These are phyloP conservation scores for Cercospora brassicicola DNA, from an alignment of 2,329 filamentous ascomycete species.

Conservation along the genomic window DNA sequence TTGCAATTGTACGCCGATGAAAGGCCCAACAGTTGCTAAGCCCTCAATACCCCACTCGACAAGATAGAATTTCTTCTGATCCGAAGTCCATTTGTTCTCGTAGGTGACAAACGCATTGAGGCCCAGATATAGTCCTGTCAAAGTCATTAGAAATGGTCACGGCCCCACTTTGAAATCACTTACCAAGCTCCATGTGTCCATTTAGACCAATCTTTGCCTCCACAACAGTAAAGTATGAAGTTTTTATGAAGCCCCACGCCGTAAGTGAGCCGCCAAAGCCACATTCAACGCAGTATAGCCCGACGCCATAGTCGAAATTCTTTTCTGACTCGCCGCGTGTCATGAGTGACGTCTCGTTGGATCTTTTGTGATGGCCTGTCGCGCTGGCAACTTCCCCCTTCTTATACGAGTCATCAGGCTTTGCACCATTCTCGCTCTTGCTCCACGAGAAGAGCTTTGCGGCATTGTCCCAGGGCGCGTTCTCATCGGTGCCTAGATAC, in stretches of 20 bases:
- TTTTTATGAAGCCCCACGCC: too few species aligned
- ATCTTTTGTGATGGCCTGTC: conserved; percentile 1
- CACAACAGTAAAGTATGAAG: too few species aligned
- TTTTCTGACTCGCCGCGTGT: neutral
- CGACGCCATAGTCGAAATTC: too few species aligned
- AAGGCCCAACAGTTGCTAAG: conserved; percentile 7
- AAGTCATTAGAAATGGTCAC: too few species aligned
- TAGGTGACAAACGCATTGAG: too few species aligned
- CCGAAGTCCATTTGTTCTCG: neutral
- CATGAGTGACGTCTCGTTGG: conserved; percentile 2
- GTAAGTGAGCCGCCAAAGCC: too few species aligned
- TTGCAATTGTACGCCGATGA: conserved; percentile 4
- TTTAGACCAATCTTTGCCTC: too few species aligned
- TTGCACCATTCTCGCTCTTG: conserved; percentile 1
- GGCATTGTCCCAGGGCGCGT: conserved; percentile 13
- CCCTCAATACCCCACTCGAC: neutral
- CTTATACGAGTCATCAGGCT: conserved; percentile 9
- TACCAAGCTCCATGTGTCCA: too few species aligned
- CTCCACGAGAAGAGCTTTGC: neutral
- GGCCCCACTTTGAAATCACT: too few species aligned
- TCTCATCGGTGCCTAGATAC: neutral
- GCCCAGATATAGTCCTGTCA: too few species aligned
- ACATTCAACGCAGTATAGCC: neutral
- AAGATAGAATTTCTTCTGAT: neutral
- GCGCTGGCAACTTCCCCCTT: conserved; percentile 6